Percentiles rank a stretch among this genome's conserved stretches.
Conservation (phyloP, 495 filamentous ascomycete species). For the Tuber umbilicatum region DNA sequence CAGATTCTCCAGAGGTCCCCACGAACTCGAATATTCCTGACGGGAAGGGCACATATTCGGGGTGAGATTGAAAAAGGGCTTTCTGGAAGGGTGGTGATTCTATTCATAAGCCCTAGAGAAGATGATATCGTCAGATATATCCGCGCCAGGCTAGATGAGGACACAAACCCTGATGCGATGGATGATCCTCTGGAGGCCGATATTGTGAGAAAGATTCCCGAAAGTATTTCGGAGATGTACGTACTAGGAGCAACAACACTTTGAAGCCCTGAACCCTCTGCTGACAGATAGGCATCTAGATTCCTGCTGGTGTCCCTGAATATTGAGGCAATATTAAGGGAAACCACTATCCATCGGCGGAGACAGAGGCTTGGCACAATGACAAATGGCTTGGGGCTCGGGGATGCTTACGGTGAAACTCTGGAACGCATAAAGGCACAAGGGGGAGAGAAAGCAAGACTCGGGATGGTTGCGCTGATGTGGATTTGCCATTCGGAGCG, state of each 20-base stretch:
- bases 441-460: not conserved
- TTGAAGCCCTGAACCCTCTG: not conserved
- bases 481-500: not conserved
- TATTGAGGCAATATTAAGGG: not conserved
- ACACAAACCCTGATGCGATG: not conserved
- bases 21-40: not conserved
- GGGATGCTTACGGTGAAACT: not conserved
- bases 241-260: not conserved
- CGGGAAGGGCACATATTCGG: not conserved
- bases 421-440: not conserved
- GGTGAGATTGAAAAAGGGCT: not conserved
- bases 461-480: not conserved
- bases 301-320: not conserved
- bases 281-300: not conserved
- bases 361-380: not conserved
- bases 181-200: not conserved
- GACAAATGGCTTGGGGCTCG: not conserved
- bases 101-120: not conserved
- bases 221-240: not conserved
- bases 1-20: conserved; percentile 1
- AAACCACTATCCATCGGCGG: not conserved
- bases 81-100: not conserved
- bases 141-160: not conserved
- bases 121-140: not conserved
- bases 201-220: not conserved